Evolutionary conservation across 805 yeast genomes (phyloP), one percentile per base, ranked within the genome.

Genomic region (Yamadazyma insecticola): DNA sequence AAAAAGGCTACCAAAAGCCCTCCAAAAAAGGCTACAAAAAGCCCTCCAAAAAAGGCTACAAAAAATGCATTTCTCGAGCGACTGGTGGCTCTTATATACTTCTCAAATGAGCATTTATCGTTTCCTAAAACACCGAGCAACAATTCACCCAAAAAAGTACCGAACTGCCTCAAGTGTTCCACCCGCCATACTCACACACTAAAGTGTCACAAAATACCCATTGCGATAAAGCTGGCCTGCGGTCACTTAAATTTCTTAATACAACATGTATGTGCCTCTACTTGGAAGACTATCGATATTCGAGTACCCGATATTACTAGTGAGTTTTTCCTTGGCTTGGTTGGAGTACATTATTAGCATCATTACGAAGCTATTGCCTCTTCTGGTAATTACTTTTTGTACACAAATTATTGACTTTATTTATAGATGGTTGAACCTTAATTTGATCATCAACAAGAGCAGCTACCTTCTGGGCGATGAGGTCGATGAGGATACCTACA

Each of bases 281-380:
- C 23, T 66, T 12, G 70, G 76, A 4, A 53, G 80, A 32, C 50
- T 76, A 24, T 57, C 71, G 3, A 23, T 69, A 5, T 34, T 57
- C 5, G 81, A 76, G 45, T 72, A 78, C 67, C 67, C 73, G 2
- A 52, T 74, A 8, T 62, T 72, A 9, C 27, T 63, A 4, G 31
- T 63, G 1, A 69, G 75, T 7, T 54, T 76, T 30, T 13, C 66
- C 5, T 49, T 72, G 16, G 69, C 76, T 2, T 74, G 76, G 64
- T 26, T 65, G 3, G 83, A 76, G 42, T 67, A 64, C 28, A 41
- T 70, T 8, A 44, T 70, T 11, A 57, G 76, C 2, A 31, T 64
- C 25, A 57, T 74, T 29, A 65, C 79, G 3, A 48, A 52, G 26
- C 30, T 67, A 3, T 56, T 76, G 2, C 83, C 83, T 2, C 43